Base-by-base conservation (phyloP, 2,329 filamentous ascomycete species). In the Sporothrix phasma region DNA sequence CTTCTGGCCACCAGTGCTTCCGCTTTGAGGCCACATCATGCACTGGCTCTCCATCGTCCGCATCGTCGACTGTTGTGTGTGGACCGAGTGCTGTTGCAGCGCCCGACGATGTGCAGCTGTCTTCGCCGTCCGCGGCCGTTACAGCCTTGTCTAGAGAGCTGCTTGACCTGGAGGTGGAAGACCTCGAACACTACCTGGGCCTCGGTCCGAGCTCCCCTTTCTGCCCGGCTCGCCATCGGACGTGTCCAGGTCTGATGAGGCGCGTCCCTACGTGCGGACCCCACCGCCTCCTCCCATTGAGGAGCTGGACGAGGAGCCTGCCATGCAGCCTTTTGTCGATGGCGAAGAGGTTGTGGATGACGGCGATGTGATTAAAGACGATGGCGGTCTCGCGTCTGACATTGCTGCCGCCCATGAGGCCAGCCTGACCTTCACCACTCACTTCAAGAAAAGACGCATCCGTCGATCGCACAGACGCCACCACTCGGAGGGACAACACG, bases 71-170 rank as follows among this genome's bases (percentile, higher is more conserved):
- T 1, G 61, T 62, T 1, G 11, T 61, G 39, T 64, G 34, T 5
- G 63, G 62, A 0, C 60, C 65, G 2, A 15, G 58, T 22, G 65
- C 63, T 1, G 65, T 66, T 13, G 64, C 63, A 0, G 49, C 64
- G 13, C 62, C 67, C 2, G 72, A 70, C 46, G 70, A 74, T 15
- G 73, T 79, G 53, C 72, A 78, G 59, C 70, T 82, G 56, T 74
- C 78, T 0, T 76, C 74, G 53, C 78, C 80, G 5, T 84, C 82
- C 37, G 80, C 82, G 1, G 83, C 83, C 0, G 82, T 82, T 1
- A 76, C 75, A 1, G 82, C 81, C n/a, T 81, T 79, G 2, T 79
- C 80, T 60, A 74, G 76, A 39, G 79, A 83, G 69, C 74, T 85
- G 58, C 74, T 80, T 29, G 72, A 76, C 43, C 69, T 74, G 39